phyloP scores from a whole-genome alignment of 768 basidiomycete genomes.

The Suillus variegatus region DNA sequence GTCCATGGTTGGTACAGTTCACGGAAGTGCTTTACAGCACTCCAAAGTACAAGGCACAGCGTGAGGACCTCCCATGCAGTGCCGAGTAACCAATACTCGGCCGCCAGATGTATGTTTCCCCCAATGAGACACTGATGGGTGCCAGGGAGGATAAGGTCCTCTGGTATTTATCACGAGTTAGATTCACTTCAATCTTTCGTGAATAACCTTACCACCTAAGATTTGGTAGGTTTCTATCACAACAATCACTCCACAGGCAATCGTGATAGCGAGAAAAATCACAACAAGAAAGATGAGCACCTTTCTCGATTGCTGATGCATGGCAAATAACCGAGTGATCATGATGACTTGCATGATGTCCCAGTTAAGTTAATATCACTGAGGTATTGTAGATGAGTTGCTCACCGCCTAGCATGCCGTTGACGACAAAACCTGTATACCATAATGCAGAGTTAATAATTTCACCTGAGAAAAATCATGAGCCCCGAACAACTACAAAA shows the following conservation, averaged over 20 bases:
- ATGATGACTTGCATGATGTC: neutral
- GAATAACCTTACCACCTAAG: neutral
- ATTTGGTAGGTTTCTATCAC: neutral
- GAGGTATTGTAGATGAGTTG: neutral
- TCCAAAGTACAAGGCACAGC: neutral
- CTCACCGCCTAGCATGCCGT: neutral
- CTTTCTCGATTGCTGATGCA: constrained; percentile 1
- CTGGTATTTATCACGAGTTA: neutral
- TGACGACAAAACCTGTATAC: neutral
- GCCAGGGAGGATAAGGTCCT: neutral
- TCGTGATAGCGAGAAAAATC: neutral
- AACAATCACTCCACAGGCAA: neutral
- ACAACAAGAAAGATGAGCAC: neutral
- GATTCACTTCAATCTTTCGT: neutral
- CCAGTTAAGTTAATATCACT: neutral
- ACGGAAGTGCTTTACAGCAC: neutral
- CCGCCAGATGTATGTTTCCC: neutral
- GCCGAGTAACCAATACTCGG: neutral
- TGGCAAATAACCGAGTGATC: neutral
- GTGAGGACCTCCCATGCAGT: neutral
- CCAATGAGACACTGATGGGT: neutral
- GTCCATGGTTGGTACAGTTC: neutral
- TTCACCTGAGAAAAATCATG: neutral
- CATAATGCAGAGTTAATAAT: neutral
- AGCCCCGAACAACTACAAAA: neutral